These are phyloP conservation scores for Rosellinia necatrix DNA, from an alignment of 2,329 filamentous ascomycete species.

Conservation along the genomic window DNA sequence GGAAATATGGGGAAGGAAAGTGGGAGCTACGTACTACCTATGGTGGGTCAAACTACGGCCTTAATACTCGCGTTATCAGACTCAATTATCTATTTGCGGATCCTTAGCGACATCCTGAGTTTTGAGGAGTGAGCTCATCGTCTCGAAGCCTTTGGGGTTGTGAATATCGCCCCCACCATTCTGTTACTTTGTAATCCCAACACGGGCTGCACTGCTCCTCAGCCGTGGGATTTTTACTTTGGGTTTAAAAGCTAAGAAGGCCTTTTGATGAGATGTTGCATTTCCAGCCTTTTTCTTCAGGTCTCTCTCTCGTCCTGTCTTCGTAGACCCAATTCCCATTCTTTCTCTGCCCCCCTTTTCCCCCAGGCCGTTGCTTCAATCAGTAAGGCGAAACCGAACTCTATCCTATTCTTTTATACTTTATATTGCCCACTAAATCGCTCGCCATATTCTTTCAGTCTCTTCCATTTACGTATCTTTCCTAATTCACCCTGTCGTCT, in stretches of 20 bases:
- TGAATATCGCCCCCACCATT: constrained; percentile 19
- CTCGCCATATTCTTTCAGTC: background rate
- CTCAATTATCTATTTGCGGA: constrained; percentile 20
- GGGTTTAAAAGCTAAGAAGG: constrained; percentile 28
- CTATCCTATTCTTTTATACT: constrained; percentile 33
- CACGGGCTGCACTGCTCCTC: constrained; percentile 23
- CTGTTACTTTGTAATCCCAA: constrained; percentile 31
- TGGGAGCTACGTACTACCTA: too few relatives aligned
- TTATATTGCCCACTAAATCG: background rate
- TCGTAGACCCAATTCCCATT: constrained; percentile 37
- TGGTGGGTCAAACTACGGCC: constrained; percentile 37
- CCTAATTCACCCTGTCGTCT: background rate
- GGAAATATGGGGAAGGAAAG: constrained; percentile 34
- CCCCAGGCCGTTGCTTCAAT: background rate
- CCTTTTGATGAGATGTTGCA: constrained; percentile 4
- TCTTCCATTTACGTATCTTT: background rate
- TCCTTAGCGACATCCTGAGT: constrained; percentile 4
- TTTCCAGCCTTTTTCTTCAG: constrained; percentile 31
- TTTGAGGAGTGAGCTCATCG: constrained; percentile 11
- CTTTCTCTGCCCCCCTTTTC: constrained; percentile 28
- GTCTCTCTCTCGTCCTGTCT: constrained; percentile 37
- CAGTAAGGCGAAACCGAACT: constrained; percentile 49
- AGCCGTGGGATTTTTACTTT: constrained; percentile 24
- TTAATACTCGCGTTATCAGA: constrained; percentile 13
- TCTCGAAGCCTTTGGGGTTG: constrained; percentile 18